These are phyloP conservation scores for Ulmus americana DNA, from an alignment of 331 rosid genomes.

Conservation along the genomic window DNA sequence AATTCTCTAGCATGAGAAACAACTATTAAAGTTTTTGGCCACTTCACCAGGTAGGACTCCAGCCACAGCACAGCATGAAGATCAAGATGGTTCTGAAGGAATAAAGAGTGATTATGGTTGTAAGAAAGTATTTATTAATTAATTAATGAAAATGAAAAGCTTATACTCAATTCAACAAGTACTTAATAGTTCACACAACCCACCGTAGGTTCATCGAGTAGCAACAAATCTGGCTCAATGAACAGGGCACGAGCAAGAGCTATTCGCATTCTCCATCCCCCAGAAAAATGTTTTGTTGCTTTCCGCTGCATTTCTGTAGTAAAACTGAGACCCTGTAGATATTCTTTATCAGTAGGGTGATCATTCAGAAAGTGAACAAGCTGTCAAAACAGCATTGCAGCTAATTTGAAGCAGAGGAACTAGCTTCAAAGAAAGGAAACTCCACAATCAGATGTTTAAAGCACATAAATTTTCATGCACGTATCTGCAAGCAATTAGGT, in stretches of 20 bases:
- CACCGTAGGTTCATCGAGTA: conserved; percentile 97
- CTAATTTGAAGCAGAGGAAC: not conserved
- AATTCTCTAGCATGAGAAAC: conserved; percentile 99
- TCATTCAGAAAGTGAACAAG: conserved; percentile 7
- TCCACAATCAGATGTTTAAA: not conserved
- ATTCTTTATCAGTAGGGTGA: conserved; percentile 19
- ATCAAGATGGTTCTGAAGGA: conserved; percentile 94
- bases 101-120: not conserved
- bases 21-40: conserved; percentile 92
- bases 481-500: not conserved
- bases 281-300: conserved; percentile 88
- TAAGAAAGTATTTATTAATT: not conserved
- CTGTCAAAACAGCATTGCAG: not conserved
- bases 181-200: conserved; percentile 20
- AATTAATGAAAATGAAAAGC: not conserved
- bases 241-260: conserved; percentile 98
- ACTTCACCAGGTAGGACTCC: conserved; percentile 79
- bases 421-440: conserved; percentile 5
- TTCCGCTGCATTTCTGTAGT: conserved; percentile 80
- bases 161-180: conserved; percentile 3
- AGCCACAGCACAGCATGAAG: conserved; percentile 99
- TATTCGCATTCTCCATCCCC: conserved; percentile 99
- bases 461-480: not conserved
- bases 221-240: conserved; percentile 83
- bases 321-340: conserved; percentile 87